Base-by-base conservation (phyloP, 1,139 yeast species). In the Lizanozyma gosingica region DNA sequence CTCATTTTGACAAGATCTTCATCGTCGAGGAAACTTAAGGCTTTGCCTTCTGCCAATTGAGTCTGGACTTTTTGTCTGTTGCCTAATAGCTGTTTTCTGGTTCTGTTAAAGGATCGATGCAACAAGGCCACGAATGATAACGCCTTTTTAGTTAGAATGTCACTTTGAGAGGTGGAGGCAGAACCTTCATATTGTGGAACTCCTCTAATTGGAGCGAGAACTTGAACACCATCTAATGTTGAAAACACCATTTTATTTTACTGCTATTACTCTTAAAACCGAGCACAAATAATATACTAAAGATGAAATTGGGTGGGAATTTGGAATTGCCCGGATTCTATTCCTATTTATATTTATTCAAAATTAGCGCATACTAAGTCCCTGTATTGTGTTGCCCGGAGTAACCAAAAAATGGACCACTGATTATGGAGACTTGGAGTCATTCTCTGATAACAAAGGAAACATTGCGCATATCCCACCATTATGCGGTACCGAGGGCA, bases 41-140 rank as follows among this genome's bases (percentile, higher is more conserved):
- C 37, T 35, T 39, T 39, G 4, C 54, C 55, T 8, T 38, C 35
- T 39, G 49, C 53, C 8, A 50, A 37, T 14, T 40, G 40, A 15
- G 41, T 33, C 40, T 51, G 55, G 3, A 46, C 48, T 17, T 34
- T 22, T 37, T 43, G 41, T 27, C 55, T 41, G 38, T 48, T 44
- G 17, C 43, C 47, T 15, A 51, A 43, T 9, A 51, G 43, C 22
- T 43, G 41, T 18, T 40, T 39, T 34, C 55, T 44, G 18, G 49
- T 48, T 11, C 34, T 9, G 37, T 51, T 49, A 41, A 51, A 51
- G 3, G 52, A 38, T 17, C 50, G 41, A 37, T 51, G 55, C 27
- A 51, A 46, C 17, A 50, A 37, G 6, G 42, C 51, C 33, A 51
- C 52, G 35, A 50, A 51, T 15, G 47, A 40, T 16, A 51, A 44